phyloP scores from a whole-genome alignment of 768 basidiomycete genomes.

The Amanita pseudoporphyria region DNA sequence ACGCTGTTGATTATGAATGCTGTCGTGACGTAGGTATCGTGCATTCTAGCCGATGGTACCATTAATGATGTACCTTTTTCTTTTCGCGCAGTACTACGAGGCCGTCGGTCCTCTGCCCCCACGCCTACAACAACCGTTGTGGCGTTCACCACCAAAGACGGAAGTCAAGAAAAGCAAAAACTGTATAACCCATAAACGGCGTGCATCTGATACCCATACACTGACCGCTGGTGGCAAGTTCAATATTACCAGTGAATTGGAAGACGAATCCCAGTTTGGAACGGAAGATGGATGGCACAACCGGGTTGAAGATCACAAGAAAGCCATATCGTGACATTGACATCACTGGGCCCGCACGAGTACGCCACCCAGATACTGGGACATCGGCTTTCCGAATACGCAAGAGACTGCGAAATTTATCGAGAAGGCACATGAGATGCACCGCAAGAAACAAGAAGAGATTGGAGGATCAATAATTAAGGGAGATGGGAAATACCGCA shows the following conservation, averaged over 20 bases:
- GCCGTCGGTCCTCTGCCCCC: constrained; percentile 63
- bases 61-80: constrained; percentile 44
- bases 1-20: constrained; percentile 68
- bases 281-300: not conserved
- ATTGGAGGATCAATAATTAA: constrained; percentile 53
- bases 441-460: constrained; percentile 47
- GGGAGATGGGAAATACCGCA: constrained; percentile 30
- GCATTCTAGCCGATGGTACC: constrained; percentile 68
- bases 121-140: constrained; percentile 57
- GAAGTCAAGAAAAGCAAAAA: constrained; percentile 14
- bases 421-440: constrained; percentile 60
- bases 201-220: not conserved
- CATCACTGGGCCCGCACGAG: constrained; percentile 58
- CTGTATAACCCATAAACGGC: not conserved
- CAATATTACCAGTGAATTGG: not conserved
- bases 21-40: constrained; percentile 50
- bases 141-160: constrained; percentile 53
- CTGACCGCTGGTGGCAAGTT: not conserved
- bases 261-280: constrained; percentile 4
- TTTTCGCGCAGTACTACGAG: constrained; percentile 84
- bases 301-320: constrained; percentile 45
- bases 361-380: constrained; percentile 86
- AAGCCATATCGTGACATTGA: constrained; percentile 64
- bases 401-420: constrained; percentile 78
- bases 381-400: constrained; percentile 83